phyloP scores from a whole-genome alignment of 1,284 basidiomycete genomes.

The Pholiota adiposa region DNA sequence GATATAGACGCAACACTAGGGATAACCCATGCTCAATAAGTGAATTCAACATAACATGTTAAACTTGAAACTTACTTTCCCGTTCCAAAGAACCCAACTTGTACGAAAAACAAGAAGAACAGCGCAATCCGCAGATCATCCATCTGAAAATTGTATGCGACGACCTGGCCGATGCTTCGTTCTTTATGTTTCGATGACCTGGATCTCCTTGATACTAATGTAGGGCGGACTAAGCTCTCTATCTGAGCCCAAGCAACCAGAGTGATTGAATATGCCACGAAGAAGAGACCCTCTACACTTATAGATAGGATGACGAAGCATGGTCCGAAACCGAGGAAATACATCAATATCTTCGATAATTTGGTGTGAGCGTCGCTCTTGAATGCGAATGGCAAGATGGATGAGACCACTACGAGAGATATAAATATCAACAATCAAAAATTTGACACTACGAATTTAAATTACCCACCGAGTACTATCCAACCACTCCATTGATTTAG shows the following conservation, averaged over 20 bases:
- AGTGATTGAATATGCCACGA: constrained; percentile 66
- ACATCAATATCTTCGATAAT: constrained; percentile 54
- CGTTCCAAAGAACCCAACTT: constrained; percentile 88
- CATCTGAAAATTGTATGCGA: constrained; percentile 50
- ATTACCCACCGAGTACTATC: constrained; percentile 61
- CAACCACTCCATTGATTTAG: constrained; percentile 71
- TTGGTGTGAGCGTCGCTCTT: constrained; percentile 39
- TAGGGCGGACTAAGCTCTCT: constrained; percentile 48
- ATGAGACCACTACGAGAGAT: constrained; percentile 50
- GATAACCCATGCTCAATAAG: too few relatives aligned
- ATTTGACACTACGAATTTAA: neutral
- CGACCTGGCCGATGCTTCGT: constrained; percentile 4
- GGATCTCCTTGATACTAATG: constrained; percentile 30
- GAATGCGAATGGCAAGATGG: constrained; percentile 53
- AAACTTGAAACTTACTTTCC: constrained; percentile 67
- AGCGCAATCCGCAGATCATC: constrained; percentile 79
- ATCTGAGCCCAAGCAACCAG: constrained; percentile 74
- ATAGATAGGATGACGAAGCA: constrained; percentile 85
- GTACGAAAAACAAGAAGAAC: constrained; percentile 88
- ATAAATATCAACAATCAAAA: neutral
- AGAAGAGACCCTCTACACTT: constrained; percentile 85
- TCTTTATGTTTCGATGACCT: constrained; percentile 4
- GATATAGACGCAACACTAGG: constrained; percentile 88
- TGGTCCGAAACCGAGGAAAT: constrained; percentile 77
- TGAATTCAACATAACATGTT: neutral